phyloP scores from a whole-genome alignment of 345 rosid genomes.

The Physaria fendleri region DNA sequence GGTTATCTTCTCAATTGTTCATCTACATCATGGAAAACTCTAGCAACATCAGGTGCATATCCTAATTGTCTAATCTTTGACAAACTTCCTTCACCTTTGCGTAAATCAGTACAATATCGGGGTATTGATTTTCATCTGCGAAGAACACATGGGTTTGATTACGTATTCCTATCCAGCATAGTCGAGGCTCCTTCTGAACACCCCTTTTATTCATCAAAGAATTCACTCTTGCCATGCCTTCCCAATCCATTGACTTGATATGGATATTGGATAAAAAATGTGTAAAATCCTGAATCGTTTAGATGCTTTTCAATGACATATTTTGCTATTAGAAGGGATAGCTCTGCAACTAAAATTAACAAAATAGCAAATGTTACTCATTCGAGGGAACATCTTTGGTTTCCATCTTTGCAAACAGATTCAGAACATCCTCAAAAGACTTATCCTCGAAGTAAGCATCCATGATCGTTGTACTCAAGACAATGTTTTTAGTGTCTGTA shows the following conservation, averaged over 20 bases:
- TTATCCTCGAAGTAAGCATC: slow-evolving; percentile 63
- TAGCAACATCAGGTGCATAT: slow-evolving; percentile 54
- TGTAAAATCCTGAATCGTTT: slow-evolving; percentile 55
- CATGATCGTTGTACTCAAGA: slow-evolving; percentile 57
- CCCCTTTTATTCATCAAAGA: slow-evolving; percentile 53
- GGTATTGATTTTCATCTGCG: slow-evolving; percentile 56
- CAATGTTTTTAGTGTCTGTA: slow-evolving; percentile 40
- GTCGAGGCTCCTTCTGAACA: slow-evolving; percentile 85
- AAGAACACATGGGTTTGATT: slow-evolving; percentile 54
- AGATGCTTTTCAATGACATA: slow-evolving; percentile 34
- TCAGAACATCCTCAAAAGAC: slow-evolving; percentile 61
- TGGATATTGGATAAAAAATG: slow-evolving; percentile 36
- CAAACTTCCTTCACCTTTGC: slow-evolving; percentile 56
- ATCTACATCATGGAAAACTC: slow-evolving; percentile 63
- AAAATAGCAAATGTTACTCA: slow-evolving; percentile 55
- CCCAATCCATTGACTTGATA: slow-evolving; percentile 70
- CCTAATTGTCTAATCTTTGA: slow-evolving; percentile 62
- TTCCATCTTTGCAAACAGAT: slow-evolving; percentile 45
- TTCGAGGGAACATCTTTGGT: slow-evolving; percentile 43
- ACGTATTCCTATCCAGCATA: slow-evolving; percentile 67
- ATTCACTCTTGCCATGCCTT: slow-evolving; percentile 52
- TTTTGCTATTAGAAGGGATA: slow-evolving; percentile 59
- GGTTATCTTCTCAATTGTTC: slow-evolving; percentile 69
- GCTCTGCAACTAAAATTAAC: slow-evolving; percentile 54
- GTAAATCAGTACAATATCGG: slow-evolving; percentile 46